Percentiles rank a stretch among this genome's conserved stretches.
These are phyloP conservation scores for Plantago coronopus DNA, from an alignment of 305 asterid species.

Conservation along the genomic window DNA sequence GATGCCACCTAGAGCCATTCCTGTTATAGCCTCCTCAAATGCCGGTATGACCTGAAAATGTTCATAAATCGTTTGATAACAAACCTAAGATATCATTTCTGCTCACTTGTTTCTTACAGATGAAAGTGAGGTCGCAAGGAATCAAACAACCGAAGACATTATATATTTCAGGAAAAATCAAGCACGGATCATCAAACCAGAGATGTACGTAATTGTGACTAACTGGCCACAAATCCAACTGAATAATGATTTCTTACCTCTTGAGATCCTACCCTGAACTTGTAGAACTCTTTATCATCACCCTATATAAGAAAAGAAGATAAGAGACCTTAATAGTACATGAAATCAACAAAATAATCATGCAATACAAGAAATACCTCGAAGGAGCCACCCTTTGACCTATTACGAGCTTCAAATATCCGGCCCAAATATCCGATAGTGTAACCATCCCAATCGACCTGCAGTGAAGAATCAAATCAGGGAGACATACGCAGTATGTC, in stretches of 20 bases:
- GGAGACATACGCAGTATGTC: slow-evolving; percentile 4
- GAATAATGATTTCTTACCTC: slow-evolving; percentile 45
- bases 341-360: slow-evolving; percentile 21
- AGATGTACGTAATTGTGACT: too few relatives aligned
- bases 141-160: background rate
- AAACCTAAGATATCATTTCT: slow-evolving; percentile 5
- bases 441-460: slow-evolving; percentile 99
- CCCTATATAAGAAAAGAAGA: slow-evolving; percentile 50
- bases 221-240: background rate
- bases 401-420: slow-evolving; percentile 98
- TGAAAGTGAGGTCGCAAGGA: slow-evolving; percentile 12
- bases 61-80: slow-evolving; percentile 26
- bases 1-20: slow-evolving; percentile 89
- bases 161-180: background rate
- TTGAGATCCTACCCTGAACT: slow-evolving; percentile 77
- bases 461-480: slow-evolving; percentile 26
- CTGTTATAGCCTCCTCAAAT: slow-evolving; percentile 87
- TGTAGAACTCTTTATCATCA: slow-evolving; percentile 84
- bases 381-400: slow-evolving; percentile 94
- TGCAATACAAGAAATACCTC: slow-evolving; percentile 46
- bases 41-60: slow-evolving; percentile 87
- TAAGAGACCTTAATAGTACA: slow-evolving; percentile 16
- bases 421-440: slow-evolving; percentile 98
- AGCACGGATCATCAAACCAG: slow-evolving; percentile 13
- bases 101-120: background rate